Conservation (phyloP, 441 rosid species). For the Codiaeum variegatum region DNA sequence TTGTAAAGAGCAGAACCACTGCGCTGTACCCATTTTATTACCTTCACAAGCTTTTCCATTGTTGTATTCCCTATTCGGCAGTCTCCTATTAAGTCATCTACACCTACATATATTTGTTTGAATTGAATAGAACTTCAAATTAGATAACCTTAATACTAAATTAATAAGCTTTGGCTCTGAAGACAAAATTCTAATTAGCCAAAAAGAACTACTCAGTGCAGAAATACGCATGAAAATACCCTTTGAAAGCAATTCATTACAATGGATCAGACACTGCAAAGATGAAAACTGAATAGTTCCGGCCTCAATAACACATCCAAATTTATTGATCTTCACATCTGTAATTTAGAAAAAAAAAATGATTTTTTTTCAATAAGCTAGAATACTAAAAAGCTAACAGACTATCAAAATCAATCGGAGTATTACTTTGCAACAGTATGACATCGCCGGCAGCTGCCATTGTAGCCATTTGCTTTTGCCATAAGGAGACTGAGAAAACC, state of each 20-base stretch:
- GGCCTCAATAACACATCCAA: slow-evolving; percentile 37
- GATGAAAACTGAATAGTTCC: slow-evolving; percentile 47
- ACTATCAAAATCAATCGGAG: not conserved
- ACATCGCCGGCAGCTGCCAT: slow-evolving; percentile 39
- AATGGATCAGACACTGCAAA: slow-evolving; percentile 29
- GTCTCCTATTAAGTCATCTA: slow-evolving; percentile 29
- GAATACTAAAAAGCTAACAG: not conserved
- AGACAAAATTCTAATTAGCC: not conserved
- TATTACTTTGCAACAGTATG: slow-evolving; percentile 37
- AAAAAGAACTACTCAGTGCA: too few species aligned
- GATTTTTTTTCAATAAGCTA: not conserved
- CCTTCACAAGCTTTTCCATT: slow-evolving; percentile 42
- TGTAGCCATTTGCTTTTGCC: slow-evolving; percentile 48
- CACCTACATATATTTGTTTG: slow-evolving; percentile 24
- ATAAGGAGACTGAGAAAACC: slow-evolving; percentile 40
- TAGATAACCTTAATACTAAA: not conserved
- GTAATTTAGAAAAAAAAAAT: slow-evolving; percentile 2
- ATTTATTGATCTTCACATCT: slow-evolving; percentile 51
- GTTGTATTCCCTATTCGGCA: slow-evolving; percentile 31
- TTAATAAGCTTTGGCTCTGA: not conserved
- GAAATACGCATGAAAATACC: slow-evolving; percentile 19
- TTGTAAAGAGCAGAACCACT: slow-evolving; percentile 25
- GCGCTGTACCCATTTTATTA: slow-evolving; percentile 43
- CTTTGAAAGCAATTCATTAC: slow-evolving; percentile 33
- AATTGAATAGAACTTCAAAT: not conserved